A percentile compares a stretch with the other conserved stretches of the same genome.
Evolutionary conservation across 331 rosid genomes (phyloP).

Genomic region (Stylosanthes scabra): DNA sequence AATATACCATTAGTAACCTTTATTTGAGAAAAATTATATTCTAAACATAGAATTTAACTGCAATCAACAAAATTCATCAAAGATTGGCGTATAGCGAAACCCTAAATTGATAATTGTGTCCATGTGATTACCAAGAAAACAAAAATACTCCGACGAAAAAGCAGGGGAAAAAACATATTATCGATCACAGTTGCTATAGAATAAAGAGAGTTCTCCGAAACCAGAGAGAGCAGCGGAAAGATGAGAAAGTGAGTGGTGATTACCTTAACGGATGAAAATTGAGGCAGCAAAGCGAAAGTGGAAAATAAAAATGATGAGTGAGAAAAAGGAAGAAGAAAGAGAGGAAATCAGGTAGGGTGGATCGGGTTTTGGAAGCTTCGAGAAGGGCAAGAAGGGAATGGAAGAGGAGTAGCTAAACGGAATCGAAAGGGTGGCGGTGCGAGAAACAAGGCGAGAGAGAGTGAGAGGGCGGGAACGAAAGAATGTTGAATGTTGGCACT

Average conservation of each 20-base stretch:
- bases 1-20: neutral
- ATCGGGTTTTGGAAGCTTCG: conserved; percentile 15
- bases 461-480: conserved; percentile 42
- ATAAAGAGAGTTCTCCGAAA: neutral
- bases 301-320: neutral
- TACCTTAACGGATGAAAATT: neutral
- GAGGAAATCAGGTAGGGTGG: neutral
- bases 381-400: conserved; percentile 1
- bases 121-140: neutral
- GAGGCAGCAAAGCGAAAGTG: neutral
- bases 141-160: neutral
- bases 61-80: neutral
- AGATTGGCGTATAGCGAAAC: conserved; percentile 6
- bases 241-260: neutral
- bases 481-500: conserved; percentile 32
- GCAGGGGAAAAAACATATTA: neutral
- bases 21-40: neutral
- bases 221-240: neutral
- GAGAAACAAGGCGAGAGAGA: neutral
- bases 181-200: neutral
- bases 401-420: neutral
- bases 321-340: neutral
- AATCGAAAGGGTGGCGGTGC: neutral
- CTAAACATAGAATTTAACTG: neutral
- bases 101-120: conserved; percentile 16